phyloP scores from a whole-genome alignment of 169 alveolate species.

The Amoebophrya sp. region DNA sequence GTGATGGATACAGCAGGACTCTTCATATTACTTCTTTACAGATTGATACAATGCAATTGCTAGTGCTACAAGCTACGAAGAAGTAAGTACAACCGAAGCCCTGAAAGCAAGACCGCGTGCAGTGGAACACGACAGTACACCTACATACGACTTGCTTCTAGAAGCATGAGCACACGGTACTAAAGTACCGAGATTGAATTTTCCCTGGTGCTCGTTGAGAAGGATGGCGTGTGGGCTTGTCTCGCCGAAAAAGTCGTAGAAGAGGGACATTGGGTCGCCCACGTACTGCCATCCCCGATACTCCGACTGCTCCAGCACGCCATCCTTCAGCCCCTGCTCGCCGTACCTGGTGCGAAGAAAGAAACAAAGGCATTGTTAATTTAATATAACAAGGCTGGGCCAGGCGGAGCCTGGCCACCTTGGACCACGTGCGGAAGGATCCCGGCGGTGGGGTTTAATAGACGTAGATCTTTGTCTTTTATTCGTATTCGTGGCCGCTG shows the following conservation, averaged over 20 bases:
- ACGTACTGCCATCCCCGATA: background rate
- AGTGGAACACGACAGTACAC: too few species aligned
- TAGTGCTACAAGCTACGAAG: background rate
- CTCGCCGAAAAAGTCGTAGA: background rate
- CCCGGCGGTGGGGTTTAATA: too few species aligned
- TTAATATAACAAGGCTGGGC: too few species aligned
- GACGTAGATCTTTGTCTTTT: too few species aligned
- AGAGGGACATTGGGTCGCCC: background rate
- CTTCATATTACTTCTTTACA: background rate
- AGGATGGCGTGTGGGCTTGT: background rate
- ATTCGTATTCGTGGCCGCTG: too few species aligned
- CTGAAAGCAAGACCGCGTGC: background rate
- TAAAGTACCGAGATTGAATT: background rate
- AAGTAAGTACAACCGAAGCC: background rate
- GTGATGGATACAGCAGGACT: background rate
- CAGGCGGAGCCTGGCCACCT: too few species aligned
- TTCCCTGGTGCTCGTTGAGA: background rate
- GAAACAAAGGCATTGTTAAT: too few species aligned
- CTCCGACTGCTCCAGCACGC: background rate
- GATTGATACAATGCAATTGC: background rate
- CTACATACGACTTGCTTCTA: too few species aligned
- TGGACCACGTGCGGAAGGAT: too few species aligned
- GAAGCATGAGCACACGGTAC: too few species aligned
- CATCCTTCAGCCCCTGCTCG: background rate
- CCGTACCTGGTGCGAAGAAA: background rate